Evolutionary conservation across 257 asterid genomes (phyloP), one percentile per base, ranked within the genome.

Genomic region (Parsonsia alboflavescens): DNA sequence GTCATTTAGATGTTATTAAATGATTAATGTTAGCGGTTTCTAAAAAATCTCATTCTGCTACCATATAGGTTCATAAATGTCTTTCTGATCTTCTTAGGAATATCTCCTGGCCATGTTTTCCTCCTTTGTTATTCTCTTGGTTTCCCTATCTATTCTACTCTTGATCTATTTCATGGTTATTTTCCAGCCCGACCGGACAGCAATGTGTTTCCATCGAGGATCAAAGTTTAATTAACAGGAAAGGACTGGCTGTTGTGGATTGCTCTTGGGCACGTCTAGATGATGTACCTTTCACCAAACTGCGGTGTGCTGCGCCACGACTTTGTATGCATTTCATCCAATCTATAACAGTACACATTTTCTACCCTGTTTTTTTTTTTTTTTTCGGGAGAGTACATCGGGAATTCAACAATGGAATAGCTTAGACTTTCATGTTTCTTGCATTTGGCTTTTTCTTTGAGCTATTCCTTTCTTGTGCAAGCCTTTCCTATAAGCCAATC

Each of bases 231-330:
- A 89, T 94, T 68, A 87, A 87, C 63, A 83, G 80, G 81, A 91
- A 85, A 83, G 99, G 99, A 33, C 82, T 94, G 59, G 97, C 96
- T 80, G 99, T 94, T 26, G 99, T 94, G 7, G 99, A 94, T 79
- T 94, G 99, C 82, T 94, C 99, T 11, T 94, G 99, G 99, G 98
- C 97, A 15, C 96, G 99, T 33, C 85, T 94, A 22, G 91, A 86
- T 26, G 99, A 94, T 73, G 99, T 94, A 74, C 99, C 99, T 79
- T 94, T 94, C 80, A 67, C 99, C 80, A 94, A 92, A 86, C 86
- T 94, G 57, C 96, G 98, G 0, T 94, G 99, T 78, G 75, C 96
- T 72, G 91, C 98, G 64, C 99, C 99, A 76, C 99, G 99, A 71
- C 97, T 94, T 73, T 82, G 98, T 92, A 89, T 70, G 98, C 3